Percentiles rank a stretch among this genome's conserved stretches.
phyloP scores from a whole-genome alignment of 306 rosid species.

The Canavalia gladiata region DNA sequence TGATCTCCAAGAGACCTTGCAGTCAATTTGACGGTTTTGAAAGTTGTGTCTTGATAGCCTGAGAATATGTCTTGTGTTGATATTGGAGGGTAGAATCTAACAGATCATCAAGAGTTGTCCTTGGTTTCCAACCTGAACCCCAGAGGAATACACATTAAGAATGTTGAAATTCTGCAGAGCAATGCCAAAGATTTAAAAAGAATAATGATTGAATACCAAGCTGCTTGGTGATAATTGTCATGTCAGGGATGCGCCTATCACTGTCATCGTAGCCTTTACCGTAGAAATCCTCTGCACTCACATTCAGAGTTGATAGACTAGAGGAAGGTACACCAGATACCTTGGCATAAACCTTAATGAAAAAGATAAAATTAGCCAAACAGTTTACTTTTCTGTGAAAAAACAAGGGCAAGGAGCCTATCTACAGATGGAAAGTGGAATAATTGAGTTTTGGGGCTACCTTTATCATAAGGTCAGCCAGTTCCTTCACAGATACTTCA shows the following conservation, averaged over 20 bases:
- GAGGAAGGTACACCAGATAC: constrained; percentile 74
- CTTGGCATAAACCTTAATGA: constrained; percentile 71
- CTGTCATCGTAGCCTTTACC: constrained; percentile 93
- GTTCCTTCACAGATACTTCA: constrained; percentile 85
- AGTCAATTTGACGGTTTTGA: constrained; percentile 59
- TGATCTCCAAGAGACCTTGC: constrained; percentile 26
- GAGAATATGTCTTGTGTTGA: constrained; percentile 83
- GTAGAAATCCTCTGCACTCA: constrained; percentile 74
- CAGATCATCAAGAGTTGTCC: constrained; percentile 76
- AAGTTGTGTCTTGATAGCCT: constrained; percentile 68
- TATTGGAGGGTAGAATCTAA: constrained; percentile 82
- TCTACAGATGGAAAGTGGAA: background rate
- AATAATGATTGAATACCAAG: constrained; percentile 64
- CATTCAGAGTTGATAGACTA: constrained; percentile 67
- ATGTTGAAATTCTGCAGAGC: constrained; percentile 20
- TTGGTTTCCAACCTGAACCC: constrained; percentile 80
- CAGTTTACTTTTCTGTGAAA: background rate
- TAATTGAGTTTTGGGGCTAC: constrained; percentile 40
- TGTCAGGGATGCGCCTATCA: constrained; percentile 87
- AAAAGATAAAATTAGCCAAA: constrained; percentile 10
- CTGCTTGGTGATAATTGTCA: constrained; percentile 81
- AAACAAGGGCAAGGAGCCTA: constrained; percentile 2
- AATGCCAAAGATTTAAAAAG: background rate
- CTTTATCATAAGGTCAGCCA: constrained; percentile 86
- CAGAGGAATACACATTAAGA: constrained; percentile 26